Evolutionary conservation across 257 asterid genomes (phyloP).

Genomic region (Penstemon eatonii): DNA sequence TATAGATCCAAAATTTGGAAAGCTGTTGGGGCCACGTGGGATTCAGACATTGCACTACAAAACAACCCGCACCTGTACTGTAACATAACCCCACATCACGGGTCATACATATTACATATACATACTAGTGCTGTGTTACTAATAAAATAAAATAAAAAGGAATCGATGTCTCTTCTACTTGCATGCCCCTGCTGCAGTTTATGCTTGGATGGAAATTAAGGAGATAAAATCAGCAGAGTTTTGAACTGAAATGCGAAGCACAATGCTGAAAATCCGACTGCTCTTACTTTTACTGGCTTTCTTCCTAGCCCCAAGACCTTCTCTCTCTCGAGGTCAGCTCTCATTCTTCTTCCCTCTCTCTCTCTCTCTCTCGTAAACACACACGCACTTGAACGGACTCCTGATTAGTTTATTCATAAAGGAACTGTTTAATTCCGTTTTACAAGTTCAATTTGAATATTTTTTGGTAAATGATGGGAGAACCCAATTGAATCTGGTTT

Average conservation of each 20-base stretch:
- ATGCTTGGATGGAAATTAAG: too few species aligned
- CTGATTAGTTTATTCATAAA: constrained; percentile 4
- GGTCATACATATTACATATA: not conserved
- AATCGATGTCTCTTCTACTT: not conserved
- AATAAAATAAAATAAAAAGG: not conserved
- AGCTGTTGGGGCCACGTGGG: too few species aligned
- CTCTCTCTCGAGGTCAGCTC: constrained; percentile 44
- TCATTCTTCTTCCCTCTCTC: not conserved
- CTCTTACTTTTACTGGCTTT: constrained; percentile 35
- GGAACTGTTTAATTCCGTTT: constrained; percentile 11
- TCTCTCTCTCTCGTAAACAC: not conserved
- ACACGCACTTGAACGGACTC: not conserved
- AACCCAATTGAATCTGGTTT: constrained; percentile 3
- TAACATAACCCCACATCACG: constrained; percentile 14
- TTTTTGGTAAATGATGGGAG: too few species aligned
- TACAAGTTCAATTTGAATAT: too few species aligned
- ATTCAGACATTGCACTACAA: too few species aligned
- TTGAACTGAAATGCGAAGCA: constrained; percentile 23
- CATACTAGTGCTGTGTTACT: not conserved
- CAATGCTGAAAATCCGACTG: constrained; percentile 42
- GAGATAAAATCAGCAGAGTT: not conserved
- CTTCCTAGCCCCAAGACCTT: constrained; percentile 40
- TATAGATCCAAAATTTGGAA: too few species aligned
- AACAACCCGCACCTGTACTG: too few species aligned
- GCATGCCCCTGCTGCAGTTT: not conserved